Percentiles rank a stretch among this genome's conserved stretches.
These are phyloP conservation scores for Spongispora temasekensis DNA, from an alignment of 1,284 basidiomycete genomes.

Conservation along the genomic window DNA sequence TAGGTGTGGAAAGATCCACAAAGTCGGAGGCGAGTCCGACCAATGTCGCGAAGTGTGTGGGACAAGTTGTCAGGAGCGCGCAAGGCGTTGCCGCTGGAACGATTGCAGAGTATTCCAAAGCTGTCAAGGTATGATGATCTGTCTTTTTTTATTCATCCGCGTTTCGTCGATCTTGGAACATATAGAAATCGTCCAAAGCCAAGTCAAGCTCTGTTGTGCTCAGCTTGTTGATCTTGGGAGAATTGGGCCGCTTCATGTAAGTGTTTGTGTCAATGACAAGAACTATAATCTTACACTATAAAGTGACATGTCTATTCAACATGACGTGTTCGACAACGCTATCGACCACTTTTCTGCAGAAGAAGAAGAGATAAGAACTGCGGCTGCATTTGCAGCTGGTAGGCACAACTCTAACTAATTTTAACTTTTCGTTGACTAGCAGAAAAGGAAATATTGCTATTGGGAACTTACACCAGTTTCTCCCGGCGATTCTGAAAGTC, in stretches of 20 bases:
- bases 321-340: slow-evolving; percentile 72
- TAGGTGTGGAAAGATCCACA: slow-evolving; percentile 56
- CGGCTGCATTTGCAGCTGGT: slow-evolving; percentile 92
- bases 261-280: slow-evolving; percentile 24
- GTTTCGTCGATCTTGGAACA: slow-evolving; percentile 9
- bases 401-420: slow-evolving; percentile 17
- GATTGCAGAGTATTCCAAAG: slow-evolving; percentile 79
- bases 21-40: slow-evolving; percentile 55
- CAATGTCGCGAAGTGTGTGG: slow-evolving; percentile 84
- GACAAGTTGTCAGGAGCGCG: slow-evolving; percentile 72
- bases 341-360: slow-evolving; percentile 75
- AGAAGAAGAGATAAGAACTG: slow-evolving; percentile 82
- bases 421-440: slow-evolving; percentile 15
- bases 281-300: slow-evolving; percentile 8
- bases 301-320: slow-evolving; percentile 82
- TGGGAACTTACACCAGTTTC: slow-evolving; percentile 82
- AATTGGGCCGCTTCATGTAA: slow-evolving; percentile 86
- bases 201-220: slow-evolving; percentile 70
- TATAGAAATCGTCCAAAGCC: slow-evolving; percentile 63
- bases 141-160: neutral
- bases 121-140: slow-evolving; percentile 59
- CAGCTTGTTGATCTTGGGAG: slow-evolving; percentile 86
- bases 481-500: slow-evolving; percentile 83
- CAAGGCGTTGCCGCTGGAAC: slow-evolving; percentile 74
- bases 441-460: slow-evolving; percentile 87